A percentile compares a stretch with the other conserved stretches of the same genome.
Evolutionary conservation across 2,329 filamentous ascomycete genomes (phyloP).

Genomic region (Venturiaceae sp.): DNA sequence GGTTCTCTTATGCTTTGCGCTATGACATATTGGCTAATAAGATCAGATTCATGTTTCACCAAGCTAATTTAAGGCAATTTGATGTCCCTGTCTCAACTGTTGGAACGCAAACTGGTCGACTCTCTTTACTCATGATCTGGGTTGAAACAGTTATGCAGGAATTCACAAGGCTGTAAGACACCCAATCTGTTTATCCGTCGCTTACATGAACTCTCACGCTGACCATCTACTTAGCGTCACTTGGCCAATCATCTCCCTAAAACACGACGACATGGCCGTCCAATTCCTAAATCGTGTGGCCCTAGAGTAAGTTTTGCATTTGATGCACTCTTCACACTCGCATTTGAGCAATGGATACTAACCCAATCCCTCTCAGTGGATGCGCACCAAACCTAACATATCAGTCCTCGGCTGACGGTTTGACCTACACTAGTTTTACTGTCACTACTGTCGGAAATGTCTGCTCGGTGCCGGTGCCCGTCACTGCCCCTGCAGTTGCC

Average conservation of each 20-base stretch:
- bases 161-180: not conserved
- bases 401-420: constrained; percentile 21
- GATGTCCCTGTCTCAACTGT: not conserved
- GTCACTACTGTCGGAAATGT: not conserved
- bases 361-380: no score
- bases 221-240: no score
- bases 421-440: not conserved
- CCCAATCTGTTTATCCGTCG: no score
- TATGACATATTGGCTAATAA: no score
- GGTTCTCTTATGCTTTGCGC: no score
- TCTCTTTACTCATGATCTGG: constrained; percentile 7
- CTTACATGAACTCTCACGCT: no score
- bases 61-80: constrained; percentile 12
- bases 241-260: constrained; percentile 2
- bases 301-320: no score
- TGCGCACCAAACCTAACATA: constrained; percentile 42
- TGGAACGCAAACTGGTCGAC: constrained; percentile 1
- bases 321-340: no score
- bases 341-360: no score
- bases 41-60: constrained; percentile 7
- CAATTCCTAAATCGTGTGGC: not conserved
- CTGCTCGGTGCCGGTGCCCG: constrained; percentile 2
- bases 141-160: constrained; percentile 1
- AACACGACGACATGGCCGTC: constrained; percentile 2
- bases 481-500: no score